Evolutionary conservation across 2,329 filamentous ascomycete species (phyloP), one percentile per base, ranked within the genome.

Genomic region (Fusarium abutilonis): DNA sequence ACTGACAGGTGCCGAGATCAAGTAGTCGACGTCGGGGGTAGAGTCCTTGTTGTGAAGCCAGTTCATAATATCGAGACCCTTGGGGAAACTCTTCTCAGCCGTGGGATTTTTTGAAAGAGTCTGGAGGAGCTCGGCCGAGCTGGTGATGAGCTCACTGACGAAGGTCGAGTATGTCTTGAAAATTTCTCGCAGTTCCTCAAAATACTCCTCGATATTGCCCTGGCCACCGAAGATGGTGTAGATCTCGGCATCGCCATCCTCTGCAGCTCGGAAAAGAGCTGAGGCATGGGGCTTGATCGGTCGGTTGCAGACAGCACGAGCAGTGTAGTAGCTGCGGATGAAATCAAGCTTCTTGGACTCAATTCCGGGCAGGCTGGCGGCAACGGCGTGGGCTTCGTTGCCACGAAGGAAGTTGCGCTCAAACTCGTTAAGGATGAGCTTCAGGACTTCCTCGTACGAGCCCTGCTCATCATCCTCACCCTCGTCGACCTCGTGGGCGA

Each of bases 161-260:
- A 99, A 96, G 26, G 90, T 90, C 11, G 91, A 89, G 79, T 99
- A 99, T 57, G 93, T 97, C 70, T 83, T 88, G 81, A 94, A 94
- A 56, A 98, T 86, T 76, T 96, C 90, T 53, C 95, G 89, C 62
- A 99, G 86, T 81, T 99, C 95, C 69, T 99, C 94, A 72, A 99
- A 99, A 79, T 99, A 99, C 79, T 99, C 96, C 78, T 99, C 94
- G 64, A 99, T 98, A 78, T 99, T 99, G 70, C 95, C 95, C 77
- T 99, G 95, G 7, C 95, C 95, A 58, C 95, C 95, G 68, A 98
- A 97, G 61, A 99, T 93, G 66, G 89, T 93, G 81, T 97, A 99
- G 58, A 99, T 86, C 70, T 87, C 89, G 51, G 93, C 93, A 52
- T 89, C 88, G 61, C 87, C 89, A 63, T 97, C 93, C 42, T 90